These are phyloP conservation scores for Termitomyces sp. DNA, from an alignment of 768 basidiomycete species.

Conservation along the genomic window DNA sequence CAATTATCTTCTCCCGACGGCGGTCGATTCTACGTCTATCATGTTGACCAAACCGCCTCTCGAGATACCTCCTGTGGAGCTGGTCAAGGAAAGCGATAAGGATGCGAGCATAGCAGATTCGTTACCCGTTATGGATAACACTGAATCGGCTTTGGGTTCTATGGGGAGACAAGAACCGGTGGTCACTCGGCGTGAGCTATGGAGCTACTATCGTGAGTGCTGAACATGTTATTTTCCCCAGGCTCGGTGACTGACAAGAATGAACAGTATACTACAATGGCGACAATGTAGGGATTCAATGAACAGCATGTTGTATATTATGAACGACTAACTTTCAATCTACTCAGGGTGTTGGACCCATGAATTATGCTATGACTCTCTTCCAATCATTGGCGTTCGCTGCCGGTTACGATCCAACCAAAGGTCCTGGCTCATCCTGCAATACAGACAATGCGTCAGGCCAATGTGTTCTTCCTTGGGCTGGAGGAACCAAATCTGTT, in stretches of 20 bases:
- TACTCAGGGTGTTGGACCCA: slow-evolving; percentile 62
- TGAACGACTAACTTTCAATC: background rate
- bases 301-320: background rate
- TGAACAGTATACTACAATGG: slow-evolving; percentile 75
- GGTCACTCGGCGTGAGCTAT: slow-evolving; percentile 70
- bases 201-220: slow-evolving; percentile 73
- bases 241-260: background rate
- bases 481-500: slow-evolving; percentile 66
- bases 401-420: slow-evolving; percentile 72
- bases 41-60: background rate
- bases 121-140: background rate
- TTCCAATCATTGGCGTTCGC: slow-evolving; percentile 71
- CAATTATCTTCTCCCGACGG: background rate
- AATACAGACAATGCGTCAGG: slow-evolving; percentile 53
- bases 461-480: slow-evolving; percentile 79
- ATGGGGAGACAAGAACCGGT: slow-evolving; percentile 43
- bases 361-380: slow-evolving; percentile 65
- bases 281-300: slow-evolving; percentile 52
- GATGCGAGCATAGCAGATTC: background rate
- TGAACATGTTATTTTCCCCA: slow-evolving; percentile 2
- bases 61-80: background rate
- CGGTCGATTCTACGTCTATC: background rate
- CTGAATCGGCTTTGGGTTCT: background rate
- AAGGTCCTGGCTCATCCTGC: slow-evolving; percentile 72
- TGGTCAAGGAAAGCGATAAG: background rate